Evolutionary conservation across 768 basidiomycete species (phyloP).

Genomic region (Mycena sanguinolenta): DNA sequence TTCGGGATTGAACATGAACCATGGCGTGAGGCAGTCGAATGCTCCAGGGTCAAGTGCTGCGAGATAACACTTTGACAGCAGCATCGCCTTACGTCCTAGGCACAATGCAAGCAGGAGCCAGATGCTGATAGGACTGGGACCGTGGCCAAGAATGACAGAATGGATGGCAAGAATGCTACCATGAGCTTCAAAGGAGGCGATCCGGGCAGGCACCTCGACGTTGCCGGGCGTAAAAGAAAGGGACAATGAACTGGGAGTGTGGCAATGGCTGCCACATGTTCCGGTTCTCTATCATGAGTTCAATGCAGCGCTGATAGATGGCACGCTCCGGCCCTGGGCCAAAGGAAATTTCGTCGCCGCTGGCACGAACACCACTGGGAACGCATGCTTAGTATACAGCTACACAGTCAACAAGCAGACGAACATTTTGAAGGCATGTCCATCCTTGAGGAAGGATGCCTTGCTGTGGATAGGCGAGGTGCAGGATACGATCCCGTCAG

Average conservation of each 20-base stretch:
- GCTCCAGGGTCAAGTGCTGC: slow-evolving; percentile 7
- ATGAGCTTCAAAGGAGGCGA: no score
- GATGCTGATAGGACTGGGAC: no score
- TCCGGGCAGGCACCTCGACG: no score
- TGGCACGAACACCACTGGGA: no score
- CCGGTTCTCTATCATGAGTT: no score
- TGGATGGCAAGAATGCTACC: no score
- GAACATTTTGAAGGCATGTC: background rate
- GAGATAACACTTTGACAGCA: background rate
- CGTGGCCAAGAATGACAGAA: no score
- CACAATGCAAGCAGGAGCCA: background rate
- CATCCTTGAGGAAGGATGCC: background rate
- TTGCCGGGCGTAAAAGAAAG: background rate
- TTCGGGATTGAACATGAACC: background rate
- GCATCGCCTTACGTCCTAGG: background rate
- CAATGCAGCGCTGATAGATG: background rate
- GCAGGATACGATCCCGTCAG: background rate
- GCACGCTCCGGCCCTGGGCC: slow-evolving; percentile 19
- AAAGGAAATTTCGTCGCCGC: background rate
- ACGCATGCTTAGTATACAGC: no score
- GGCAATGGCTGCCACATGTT: background rate
- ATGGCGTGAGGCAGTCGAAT: slow-evolving; percentile 4
- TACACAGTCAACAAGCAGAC: background rate
- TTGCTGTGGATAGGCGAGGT: background rate
- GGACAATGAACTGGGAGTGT: background rate